Evolutionary conservation across 805 yeast species (phyloP), one percentile per base, ranked within the genome.

Genomic region (Suhomyces faveliae): DNA sequence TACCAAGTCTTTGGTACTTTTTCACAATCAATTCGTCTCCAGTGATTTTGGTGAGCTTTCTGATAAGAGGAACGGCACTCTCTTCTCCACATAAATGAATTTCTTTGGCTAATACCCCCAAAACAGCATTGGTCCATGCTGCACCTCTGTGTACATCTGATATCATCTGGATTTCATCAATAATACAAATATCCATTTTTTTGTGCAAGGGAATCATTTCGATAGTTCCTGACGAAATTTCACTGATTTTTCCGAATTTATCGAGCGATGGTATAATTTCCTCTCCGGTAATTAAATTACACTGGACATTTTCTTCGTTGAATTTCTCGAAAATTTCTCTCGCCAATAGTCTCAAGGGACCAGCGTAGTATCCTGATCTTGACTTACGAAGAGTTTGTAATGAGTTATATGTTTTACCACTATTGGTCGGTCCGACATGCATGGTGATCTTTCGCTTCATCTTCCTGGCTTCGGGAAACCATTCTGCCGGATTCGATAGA

Each of bases 401-500:
- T 0, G 98, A 96, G 42, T 80, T 78, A 61, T 88, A 87, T 0
- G 98, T 94, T 60, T 94, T 94, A 10, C 99, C 99, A 55, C 94
- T 84, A 63, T 94, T 94, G 0, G 99, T 94, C 1, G 99, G 99
- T 0, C 99, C 99, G 9, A 94, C 88, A 63, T 94, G 99, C 83
- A 94, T 79, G n/a, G 86, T 77, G 42, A 94, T 76, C 43, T 85
- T 84, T 35, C 99, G 73, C 53, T 81, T 83, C 71, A 89, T 73
- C 52, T 82, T 79, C 35, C 98, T 74, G 0, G 99, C 95, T 40
- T 76, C 81, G 0, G 98, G 96, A 58, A 76, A 94, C 90, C 96
- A 87, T 54, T 70, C 70, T 3, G 73, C 71, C 7, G 77, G 77
- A 45, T 70, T 63, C 4, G 66, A 59, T 15, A 66, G 57, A 42